Evolutionary conservation across 164 flowering plant genomes (phyloP).

Genomic region (Berberis thunbergii): DNA sequence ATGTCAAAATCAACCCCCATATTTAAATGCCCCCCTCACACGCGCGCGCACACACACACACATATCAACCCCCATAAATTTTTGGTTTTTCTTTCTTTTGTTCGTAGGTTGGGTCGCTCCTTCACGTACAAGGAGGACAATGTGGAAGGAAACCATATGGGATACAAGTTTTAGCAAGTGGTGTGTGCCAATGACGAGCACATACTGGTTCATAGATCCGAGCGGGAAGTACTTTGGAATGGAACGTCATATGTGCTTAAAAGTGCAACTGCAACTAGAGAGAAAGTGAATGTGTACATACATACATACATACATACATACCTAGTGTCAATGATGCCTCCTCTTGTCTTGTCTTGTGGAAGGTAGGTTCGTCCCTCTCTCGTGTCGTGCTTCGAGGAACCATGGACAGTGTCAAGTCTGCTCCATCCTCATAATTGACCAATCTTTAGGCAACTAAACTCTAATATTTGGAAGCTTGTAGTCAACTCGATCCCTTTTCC

Average conservation of each 20-base stretch:
- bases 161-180: neutral
- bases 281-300: neutral
- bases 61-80: too few relatives aligned
- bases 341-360: neutral
- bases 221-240: neutral
- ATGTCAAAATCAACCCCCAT: too few relatives aligned
- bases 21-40: too few relatives aligned
- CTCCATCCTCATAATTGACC: neutral
- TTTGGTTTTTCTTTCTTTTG: neutral
- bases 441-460: neutral
- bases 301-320: too few relatives aligned
- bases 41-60: too few relatives aligned
- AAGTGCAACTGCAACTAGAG: neutral
- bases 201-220: neutral
- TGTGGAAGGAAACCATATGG: slow-evolving; percentile 1
- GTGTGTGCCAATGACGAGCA: neutral
- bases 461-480: neutral
- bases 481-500: slow-evolving; percentile 1
- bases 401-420: neutral
- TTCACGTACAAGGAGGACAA: neutral
- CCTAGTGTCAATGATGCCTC: too few relatives aligned
- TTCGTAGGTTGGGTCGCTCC: neutral
- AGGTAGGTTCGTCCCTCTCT: neutral
- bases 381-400: neutral
- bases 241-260: neutral